A percentile compares a stretch with the other conserved stretches of the same genome.
phyloP scores from a whole-genome alignment of 73 alveolate species.

The Paramecium octaurelia region DNA sequence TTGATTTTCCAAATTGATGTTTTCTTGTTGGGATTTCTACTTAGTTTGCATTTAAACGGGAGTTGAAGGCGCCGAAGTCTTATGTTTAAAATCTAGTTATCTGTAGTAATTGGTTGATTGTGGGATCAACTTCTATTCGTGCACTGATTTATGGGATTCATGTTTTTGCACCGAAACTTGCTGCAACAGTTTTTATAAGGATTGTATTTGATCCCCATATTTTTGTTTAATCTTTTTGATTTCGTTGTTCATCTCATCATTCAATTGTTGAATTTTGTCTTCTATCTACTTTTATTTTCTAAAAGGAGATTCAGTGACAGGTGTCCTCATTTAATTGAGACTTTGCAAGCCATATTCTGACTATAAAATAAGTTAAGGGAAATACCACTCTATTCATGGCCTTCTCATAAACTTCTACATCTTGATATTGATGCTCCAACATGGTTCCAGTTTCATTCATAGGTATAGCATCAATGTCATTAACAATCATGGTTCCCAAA shows the following conservation, averaged over 20 bases:
- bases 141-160: not conserved
- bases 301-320: not conserved
- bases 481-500: slow-evolving; percentile 31
- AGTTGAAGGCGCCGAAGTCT: slow-evolving; percentile 30
- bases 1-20: slow-evolving; percentile 35
- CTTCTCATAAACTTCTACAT: slow-evolving; percentile 39
- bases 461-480: slow-evolving; percentile 9
- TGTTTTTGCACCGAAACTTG: not conserved
- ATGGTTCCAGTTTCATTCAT: slow-evolving; percentile 62
- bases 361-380: not conserved
- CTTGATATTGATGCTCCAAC: slow-evolving; percentile 51
- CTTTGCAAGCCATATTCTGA: slow-evolving; percentile 9
- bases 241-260: slow-evolving; percentile 22
- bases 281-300: slow-evolving; percentile 3
- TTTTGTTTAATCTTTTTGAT: not conserved
- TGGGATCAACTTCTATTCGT: not conserved
- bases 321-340: not conserved
- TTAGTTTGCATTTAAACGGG: not conserved
- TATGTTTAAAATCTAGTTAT: not conserved
- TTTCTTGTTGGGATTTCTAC: not conserved
- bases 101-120: not conserved
- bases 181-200: not conserved
- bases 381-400: slow-evolving; percentile 36
- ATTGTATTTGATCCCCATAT: not conserved
- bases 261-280: not conserved